Conservation (phyloP, 805 yeast genomes). For the Metschnikowia hibisci region DNA sequence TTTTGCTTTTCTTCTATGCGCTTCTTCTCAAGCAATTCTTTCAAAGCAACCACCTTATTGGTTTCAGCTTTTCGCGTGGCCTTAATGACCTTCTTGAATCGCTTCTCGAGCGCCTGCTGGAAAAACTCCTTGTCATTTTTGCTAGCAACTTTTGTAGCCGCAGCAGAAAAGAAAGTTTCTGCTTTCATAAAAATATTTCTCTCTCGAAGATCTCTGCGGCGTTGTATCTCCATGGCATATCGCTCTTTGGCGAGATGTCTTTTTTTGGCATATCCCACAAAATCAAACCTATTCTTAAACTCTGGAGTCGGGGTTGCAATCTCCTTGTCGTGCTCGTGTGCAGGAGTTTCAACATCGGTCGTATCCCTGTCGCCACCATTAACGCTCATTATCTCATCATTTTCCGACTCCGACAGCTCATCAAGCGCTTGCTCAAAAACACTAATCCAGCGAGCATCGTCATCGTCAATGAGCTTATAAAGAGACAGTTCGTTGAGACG, state of each 20-base stretch:
- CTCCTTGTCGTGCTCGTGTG: not conserved
- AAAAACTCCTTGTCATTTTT: constrained; percentile 23
- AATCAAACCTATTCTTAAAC: constrained; percentile 40
- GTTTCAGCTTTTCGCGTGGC: constrained; percentile 28
- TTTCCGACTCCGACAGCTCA: constrained; percentile 17
- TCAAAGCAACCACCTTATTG: constrained; percentile 13
- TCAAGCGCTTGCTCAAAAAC: constrained; percentile 26
- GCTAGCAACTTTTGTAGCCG: constrained; percentile 24
- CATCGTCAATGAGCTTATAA: constrained; percentile 49
- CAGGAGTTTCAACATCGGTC: not conserved
- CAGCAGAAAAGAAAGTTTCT: constrained; percentile 37
- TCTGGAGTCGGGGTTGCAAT: not conserved
- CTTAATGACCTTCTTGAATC: constrained; percentile 31
- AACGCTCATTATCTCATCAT: constrained; percentile 24
- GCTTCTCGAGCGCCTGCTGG: constrained; percentile 21
- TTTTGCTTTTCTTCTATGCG: constrained; percentile 27
- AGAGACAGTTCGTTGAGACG: constrained; percentile 76
- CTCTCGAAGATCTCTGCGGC: constrained; percentile 21
- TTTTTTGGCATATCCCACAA: constrained; percentile 52
- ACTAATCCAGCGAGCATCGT: constrained; percentile 28
- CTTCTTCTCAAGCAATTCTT: constrained; percentile 16
- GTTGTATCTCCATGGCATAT: constrained; percentile 21
- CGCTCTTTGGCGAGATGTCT: constrained; percentile 38
- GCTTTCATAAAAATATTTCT: constrained; percentile 35
- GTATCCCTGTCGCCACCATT: constrained; percentile 11